These are phyloP conservation scores for Epichloe sylvatica DNA, from an alignment of 2,329 filamentous ascomycete genomes.

Conservation along the genomic window DNA sequence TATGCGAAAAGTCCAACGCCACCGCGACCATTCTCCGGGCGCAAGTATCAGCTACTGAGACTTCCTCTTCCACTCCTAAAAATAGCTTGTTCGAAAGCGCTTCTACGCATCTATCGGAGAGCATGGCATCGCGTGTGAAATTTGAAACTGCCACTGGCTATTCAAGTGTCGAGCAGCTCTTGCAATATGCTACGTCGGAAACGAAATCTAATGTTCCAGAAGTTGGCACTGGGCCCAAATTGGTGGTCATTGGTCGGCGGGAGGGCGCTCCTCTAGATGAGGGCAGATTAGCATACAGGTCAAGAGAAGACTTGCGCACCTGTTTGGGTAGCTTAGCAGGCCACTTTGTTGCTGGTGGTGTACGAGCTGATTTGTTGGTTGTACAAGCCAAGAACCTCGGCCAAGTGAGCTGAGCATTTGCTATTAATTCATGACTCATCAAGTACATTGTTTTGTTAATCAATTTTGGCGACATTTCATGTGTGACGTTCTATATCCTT, in stretches of 20 bases:
- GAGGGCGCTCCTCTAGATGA: slow-evolving; percentile 9
- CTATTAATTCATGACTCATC: not conserved
- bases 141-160: slow-evolving; percentile 8
- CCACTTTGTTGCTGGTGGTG: slow-evolving; percentile 11
- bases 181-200: slow-evolving; percentile 9
- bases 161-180: slow-evolving; percentile 12
- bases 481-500: too few species aligned
- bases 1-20: slow-evolving; percentile 65
- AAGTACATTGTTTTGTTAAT: not conserved
- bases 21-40: slow-evolving; percentile 56
- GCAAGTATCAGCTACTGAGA: not conserved
- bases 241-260: slow-evolving; percentile 13
- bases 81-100: slow-evolving; percentile 7
- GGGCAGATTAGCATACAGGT: slow-evolving; percentile 10
- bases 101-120: slow-evolving; percentile 5
- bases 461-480: not conserved
- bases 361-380: slow-evolving; percentile 14
- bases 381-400: slow-evolving; percentile 16
- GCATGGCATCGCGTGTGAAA: slow-evolving; percentile 9
- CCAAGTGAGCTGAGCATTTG: not conserved
- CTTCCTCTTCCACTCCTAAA: not conserved
- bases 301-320: slow-evolving; percentile 9
- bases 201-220: slow-evolving; percentile 1
- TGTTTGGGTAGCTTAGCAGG: slow-evolving; percentile 13
- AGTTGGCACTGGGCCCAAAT: slow-evolving; percentile 6